phyloP scores from a whole-genome alignment of 106 monocot species.

The Apostasia ramifera region DNA sequence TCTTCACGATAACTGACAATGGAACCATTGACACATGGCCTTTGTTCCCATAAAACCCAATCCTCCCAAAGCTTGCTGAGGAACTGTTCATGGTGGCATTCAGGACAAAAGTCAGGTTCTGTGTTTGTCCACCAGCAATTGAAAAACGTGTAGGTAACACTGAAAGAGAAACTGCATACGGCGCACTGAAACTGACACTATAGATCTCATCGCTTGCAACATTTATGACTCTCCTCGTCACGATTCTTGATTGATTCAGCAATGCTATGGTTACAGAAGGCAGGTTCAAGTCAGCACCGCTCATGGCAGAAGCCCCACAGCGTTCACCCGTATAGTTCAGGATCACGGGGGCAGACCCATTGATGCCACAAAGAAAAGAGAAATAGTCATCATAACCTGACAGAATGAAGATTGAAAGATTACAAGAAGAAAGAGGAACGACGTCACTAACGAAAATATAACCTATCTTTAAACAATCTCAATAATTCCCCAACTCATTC shows the following conservation, averaged over 20 bases:
- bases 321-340: conserved; percentile 62
- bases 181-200: conserved; percentile 61
- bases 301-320: conserved; percentile 43
- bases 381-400: conserved; percentile 77
- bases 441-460: neutral
- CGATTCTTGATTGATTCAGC: conserved; percentile 55
- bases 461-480: neutral
- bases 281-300: conserved; percentile 64
- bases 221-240: conserved; percentile 66
- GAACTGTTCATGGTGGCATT: conserved; percentile 69
- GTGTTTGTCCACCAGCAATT: conserved; percentile 42
- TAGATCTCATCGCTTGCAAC: conserved; percentile 58
- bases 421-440: neutral
- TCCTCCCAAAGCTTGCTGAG: conserved; percentile 65
- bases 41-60: conserved; percentile 69
- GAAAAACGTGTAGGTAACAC: conserved; percentile 57
- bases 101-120: conserved; percentile 44
- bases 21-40: conserved; percentile 64
- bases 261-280: conserved; percentile 75
- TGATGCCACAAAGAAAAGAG: conserved; percentile 83
- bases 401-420: neutral
- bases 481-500: no score
- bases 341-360: conserved; percentile 68
- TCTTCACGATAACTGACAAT: conserved; percentile 66
- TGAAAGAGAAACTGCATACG: conserved; percentile 60